Evolutionary conservation across 345 rosid species (phyloP), one percentile per base, ranked within the genome.

Genomic region (Arabis hirsuta): DNA sequence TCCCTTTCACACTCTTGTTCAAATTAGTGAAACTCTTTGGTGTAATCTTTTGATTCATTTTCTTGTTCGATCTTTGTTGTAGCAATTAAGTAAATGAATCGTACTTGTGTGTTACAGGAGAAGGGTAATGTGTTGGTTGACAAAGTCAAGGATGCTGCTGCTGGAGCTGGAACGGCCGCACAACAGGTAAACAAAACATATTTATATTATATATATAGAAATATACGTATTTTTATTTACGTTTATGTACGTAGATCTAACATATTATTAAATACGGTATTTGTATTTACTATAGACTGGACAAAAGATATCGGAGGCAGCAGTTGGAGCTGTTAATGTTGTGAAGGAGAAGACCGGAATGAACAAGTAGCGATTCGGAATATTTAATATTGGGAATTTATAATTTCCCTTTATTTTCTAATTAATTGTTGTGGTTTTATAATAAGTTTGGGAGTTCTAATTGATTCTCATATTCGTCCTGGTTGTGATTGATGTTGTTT

Each of bases 311-410:
- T 56, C 76, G 68, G 83, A 72, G 0, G 81, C 76, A 27, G 88
- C 92, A 57, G 82, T 73, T 9, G 96, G 83, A 55, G 91, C 89
- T 45, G 86, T 82, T 53, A 87, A 89, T 5, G 73, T 87, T 9
- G 90, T 82, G 9, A 87, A 81, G 86, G 71, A 87, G 31, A 86
- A 86, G 55, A 82, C 88, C 3, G 87, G 86, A 32, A 62, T 77
- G 85, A 83, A 81, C 62, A 84, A 84, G 29, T 62, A 76, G 53
- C 10, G 1, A 61, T 43, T 38, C 8, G 0, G 5, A 29, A 22
- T 12, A 36, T 0, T 34, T 29, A 9, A 27, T 12, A 5, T 32
- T 9, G 53, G 59, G 52, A 38, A 3, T 65, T 48, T 36, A 16
- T 67, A 65, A 39, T 39, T 1, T 48, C 54, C 45, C 38, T 39